A percentile compares a stretch with the other conserved stretches of the same genome.
Evolutionary conservation across 2,329 filamentous ascomycete species (phyloP).

Genomic region (Sporothrix protearum): DNA sequence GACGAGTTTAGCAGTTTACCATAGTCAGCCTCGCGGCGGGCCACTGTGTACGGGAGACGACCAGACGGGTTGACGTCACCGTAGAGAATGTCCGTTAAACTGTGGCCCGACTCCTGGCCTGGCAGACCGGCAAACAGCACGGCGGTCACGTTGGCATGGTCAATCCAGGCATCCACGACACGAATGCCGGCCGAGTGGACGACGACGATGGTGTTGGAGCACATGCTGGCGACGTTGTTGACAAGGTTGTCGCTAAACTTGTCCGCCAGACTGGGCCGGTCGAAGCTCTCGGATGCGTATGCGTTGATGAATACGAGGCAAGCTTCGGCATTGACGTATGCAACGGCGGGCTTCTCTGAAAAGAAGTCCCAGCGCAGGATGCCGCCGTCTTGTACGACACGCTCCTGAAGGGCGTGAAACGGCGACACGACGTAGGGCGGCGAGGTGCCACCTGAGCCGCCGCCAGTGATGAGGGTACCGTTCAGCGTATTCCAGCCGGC

Average conservation of each 20-base stretch:
- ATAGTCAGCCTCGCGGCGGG: conserved; percentile 42
- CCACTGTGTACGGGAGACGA: conserved; percentile 46
- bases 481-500: conserved; percentile 50
- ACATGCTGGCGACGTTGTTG: conserved; percentile 50
- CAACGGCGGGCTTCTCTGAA: conserved; percentile 39
- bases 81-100: conserved; percentile 44
- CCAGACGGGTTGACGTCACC: conserved; percentile 44
- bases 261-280: conserved; percentile 64
- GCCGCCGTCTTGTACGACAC: conserved; percentile 49
- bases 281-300: conserved; percentile 74
- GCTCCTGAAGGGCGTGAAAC: conserved; percentile 55
- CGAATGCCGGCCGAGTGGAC: conserved; percentile 56
- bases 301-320: conserved; percentile 65
- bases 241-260: conserved; percentile 62
- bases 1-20: conserved; percentile 29
- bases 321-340: conserved; percentile 52
- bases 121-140: conserved; percentile 51
- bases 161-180: conserved; percentile 48
- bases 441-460: conserved; percentile 49
- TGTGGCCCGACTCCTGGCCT: conserved; percentile 49
- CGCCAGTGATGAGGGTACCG: conserved; percentile 51
- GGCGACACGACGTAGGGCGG: conserved; percentile 49
- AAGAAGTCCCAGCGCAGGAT: conserved; percentile 56
- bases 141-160: conserved; percentile 50
- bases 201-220: conserved; percentile 58